phyloP scores from a whole-genome alignment of 805 yeast species.

The Vanderwaltozyma polyspora region DNA sequence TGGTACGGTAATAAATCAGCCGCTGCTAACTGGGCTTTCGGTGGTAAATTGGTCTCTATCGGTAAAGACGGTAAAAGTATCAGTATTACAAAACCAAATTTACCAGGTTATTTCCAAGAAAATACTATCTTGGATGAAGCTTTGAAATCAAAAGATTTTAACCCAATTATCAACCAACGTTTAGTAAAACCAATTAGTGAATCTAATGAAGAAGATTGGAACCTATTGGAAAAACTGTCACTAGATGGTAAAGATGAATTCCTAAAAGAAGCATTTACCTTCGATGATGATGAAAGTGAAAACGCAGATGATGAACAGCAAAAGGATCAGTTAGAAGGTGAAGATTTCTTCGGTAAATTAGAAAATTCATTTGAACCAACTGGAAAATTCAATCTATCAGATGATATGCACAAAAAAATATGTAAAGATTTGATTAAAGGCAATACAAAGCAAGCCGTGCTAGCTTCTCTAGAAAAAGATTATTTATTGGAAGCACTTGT shows the following conservation, averaged over 20 bases:
- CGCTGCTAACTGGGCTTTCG: conserved; percentile 77
- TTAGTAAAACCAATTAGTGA: conserved; percentile 31
- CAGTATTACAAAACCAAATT: conserved; percentile 28
- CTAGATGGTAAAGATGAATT: conserved; percentile 40
- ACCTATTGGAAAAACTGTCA: conserved; percentile 41
- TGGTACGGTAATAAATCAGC: conserved; percentile 73
- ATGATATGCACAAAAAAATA: conserved; percentile 36
- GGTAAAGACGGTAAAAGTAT: conserved; percentile 32
- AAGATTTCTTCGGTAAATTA: conserved; percentile 29
- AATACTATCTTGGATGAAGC: conserved; percentile 42
- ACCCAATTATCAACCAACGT: conserved; percentile 44
- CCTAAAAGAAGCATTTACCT: conserved; percentile 34
- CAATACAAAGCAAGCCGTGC: conserved; percentile 55
- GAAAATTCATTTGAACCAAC: conserved; percentile 34
- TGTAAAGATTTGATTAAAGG: conserved; percentile 47
- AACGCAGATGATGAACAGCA: conserved; percentile 8
- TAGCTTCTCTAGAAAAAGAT: conserved; percentile 50
- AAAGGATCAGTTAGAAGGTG: conserved; percentile 23
- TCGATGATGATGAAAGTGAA: conserved; percentile 25
- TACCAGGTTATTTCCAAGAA: conserved; percentile 26
- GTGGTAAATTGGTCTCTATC: conserved; percentile 70
- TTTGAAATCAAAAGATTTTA: conserved; percentile 43
- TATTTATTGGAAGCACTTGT: conserved; percentile 70
- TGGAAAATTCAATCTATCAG: conserved; percentile 40
- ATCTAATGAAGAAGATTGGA: conserved; percentile 53